Evolutionary conservation across 1,139 yeast genomes (phyloP).

Genomic region (Saccharomyces hybrid): DNA sequence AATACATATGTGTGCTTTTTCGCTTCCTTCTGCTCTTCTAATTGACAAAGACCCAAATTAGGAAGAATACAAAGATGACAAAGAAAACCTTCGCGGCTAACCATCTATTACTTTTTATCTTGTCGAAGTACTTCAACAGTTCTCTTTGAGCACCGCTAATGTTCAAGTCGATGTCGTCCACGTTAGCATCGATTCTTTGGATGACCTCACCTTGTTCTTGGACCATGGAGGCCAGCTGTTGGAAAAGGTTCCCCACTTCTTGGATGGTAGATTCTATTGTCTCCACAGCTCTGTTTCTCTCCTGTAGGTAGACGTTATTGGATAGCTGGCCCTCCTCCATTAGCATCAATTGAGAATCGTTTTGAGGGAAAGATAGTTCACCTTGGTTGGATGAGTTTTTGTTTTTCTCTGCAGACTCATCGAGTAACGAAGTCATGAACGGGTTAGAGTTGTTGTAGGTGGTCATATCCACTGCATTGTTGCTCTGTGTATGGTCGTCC

Average conservation of each 20-base stretch:
- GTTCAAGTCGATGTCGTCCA: slow-evolving; percentile 84
- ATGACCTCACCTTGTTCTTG: slow-evolving; percentile 95
- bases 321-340: slow-evolving; percentile 51
- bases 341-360: slow-evolving; percentile 71
- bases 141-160: slow-evolving; percentile 93
- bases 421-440: slow-evolving; percentile 28
- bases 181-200: slow-evolving; percentile 90
- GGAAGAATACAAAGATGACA: slow-evolving; percentile 66
- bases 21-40: slow-evolving; percentile 19
- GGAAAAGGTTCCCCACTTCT: slow-evolving; percentile 91
- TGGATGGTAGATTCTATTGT: slow-evolving; percentile 92
- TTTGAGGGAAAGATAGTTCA: slow-evolving; percentile 57
- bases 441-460: slow-evolving; percentile 33
- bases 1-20: neutral
- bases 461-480: slow-evolving; percentile 7
- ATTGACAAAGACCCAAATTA: slow-evolving; percentile 72
- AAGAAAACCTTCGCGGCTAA: slow-evolving; percentile 85
- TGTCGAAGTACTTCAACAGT: slow-evolving; percentile 78
- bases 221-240: slow-evolving; percentile 94
- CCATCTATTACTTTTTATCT: slow-evolving; percentile 88
- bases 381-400: slow-evolving; percentile 28
- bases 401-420: slow-evolving; percentile 33
- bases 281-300: slow-evolving; percentile 84
- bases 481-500: slow-evolving; percentile 1
- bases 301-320: slow-evolving; percentile 62